phyloP scores from a whole-genome alignment of 73 alveolate species.

The Strombidium stylifer region DNA sequence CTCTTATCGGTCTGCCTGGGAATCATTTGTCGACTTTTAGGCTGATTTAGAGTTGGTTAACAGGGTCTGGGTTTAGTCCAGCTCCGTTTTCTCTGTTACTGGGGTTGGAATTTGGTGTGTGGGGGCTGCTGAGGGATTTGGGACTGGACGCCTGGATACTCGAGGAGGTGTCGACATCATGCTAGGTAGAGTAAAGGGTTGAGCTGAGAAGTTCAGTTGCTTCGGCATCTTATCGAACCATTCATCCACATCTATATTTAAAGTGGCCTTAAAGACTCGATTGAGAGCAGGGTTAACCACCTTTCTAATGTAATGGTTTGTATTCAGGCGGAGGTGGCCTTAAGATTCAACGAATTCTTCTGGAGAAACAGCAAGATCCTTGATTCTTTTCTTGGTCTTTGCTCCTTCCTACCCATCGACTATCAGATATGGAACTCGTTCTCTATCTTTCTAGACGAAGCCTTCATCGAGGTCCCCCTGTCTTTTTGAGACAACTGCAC shows the following conservation, averaged over 20 bases:
- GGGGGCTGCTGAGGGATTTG: too few species aligned
- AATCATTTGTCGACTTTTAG: too few species aligned
- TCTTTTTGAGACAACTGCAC: constrained; percentile 79
- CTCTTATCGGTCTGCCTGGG: too few species aligned
- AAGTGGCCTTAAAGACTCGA: constrained; percentile 71
- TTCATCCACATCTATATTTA: constrained; percentile 77
- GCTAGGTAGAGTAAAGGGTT: too few species aligned
- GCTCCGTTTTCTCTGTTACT: too few species aligned
- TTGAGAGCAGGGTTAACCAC: constrained; percentile 81
- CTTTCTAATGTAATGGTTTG: constrained; percentile 78
- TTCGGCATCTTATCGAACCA: constrained; percentile 76
- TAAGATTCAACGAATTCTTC: constrained; percentile 73
- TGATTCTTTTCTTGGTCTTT: constrained; percentile 48
- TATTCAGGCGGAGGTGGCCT: constrained; percentile 58
- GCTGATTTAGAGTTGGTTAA: too few species aligned
- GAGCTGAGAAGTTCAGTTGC: too few species aligned
- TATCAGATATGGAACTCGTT: constrained; percentile 90
- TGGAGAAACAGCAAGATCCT: constrained; percentile 83
- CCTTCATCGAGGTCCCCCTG: constrained; percentile 74
- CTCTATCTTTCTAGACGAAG: constrained; percentile 78
- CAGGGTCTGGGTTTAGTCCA: too few species aligned
- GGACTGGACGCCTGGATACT: neutral
- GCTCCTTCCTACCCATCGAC: constrained; percentile 76
- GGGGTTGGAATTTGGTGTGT: too few species aligned
- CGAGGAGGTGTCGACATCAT: constrained; percentile 21